Evolutionary conservation across 1,284 basidiomycete genomes (phyloP).

Genomic region (Puccinia coronata): DNA sequence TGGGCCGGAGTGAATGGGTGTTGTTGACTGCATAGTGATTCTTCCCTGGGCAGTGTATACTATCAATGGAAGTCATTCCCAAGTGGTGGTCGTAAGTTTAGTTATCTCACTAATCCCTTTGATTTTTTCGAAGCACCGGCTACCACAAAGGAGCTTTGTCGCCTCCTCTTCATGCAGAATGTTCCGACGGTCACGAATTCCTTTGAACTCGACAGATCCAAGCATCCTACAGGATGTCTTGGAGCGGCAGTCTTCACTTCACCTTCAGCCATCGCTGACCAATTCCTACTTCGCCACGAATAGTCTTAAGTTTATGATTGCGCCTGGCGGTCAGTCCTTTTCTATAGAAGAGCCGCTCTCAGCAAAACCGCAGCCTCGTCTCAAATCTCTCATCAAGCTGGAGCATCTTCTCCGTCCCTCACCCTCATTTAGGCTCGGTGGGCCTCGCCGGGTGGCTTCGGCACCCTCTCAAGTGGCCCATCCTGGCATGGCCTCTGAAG

Average conservation of each 20-base stretch:
- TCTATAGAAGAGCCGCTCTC: background rate
- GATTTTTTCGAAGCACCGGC: too few species aligned
- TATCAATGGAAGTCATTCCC: too few species aligned
- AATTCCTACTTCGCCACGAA: background rate
- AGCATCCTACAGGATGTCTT: background rate
- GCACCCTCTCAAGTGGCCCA: background rate
- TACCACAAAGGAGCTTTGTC: background rate
- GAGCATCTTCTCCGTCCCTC: constrained; percentile 37
- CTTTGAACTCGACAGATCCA: background rate
- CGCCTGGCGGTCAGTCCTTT: background rate
- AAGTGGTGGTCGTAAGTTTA: too few species aligned
- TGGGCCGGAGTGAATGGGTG: too few species aligned
- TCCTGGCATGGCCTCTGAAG: background rate
- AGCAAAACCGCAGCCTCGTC: constrained; percentile 7
- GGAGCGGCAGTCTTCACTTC: background rate
- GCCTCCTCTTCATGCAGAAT: too few species aligned
- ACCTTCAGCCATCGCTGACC: background rate
- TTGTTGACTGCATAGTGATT: too few species aligned
- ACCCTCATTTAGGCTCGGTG: constrained; percentile 2
- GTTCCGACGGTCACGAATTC: background rate
- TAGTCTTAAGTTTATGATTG: background rate
- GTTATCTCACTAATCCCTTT: too few species aligned
- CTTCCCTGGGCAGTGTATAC: too few species aligned
- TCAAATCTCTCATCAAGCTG: constrained; percentile 29
- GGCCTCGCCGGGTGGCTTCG: background rate